phyloP scores from a whole-genome alignment of 805 yeast species.

The Blastobotrys mokoenaii region DNA sequence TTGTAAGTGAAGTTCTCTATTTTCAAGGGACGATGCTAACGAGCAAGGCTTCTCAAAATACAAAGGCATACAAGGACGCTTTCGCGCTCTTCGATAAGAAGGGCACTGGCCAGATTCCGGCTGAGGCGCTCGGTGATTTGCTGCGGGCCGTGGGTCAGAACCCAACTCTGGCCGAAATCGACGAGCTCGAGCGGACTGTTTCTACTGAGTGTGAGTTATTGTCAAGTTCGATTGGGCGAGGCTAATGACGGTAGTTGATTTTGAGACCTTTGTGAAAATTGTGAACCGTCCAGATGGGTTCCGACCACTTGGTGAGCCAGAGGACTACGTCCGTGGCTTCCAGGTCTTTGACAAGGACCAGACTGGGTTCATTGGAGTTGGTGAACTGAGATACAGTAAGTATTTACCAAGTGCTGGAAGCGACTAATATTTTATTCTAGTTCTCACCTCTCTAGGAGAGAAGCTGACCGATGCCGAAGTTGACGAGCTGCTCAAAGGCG shows the following conservation, averaged over 20 bases:
- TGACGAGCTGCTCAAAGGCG: constrained; percentile 92
- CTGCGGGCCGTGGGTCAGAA: constrained; percentile 97
- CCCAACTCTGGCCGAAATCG: constrained; percentile 87
- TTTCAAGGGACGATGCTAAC: not conserved
- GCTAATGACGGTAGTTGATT: constrained; percentile 45
- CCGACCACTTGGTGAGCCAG: constrained; percentile 80
- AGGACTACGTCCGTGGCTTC: constrained; percentile 90
- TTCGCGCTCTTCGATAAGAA: constrained; percentile 94
- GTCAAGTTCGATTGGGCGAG: not conserved
- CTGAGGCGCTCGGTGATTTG: constrained; percentile 81
- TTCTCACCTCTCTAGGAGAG: constrained; percentile 93
- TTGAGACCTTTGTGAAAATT: constrained; percentile 65
- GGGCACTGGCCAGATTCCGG: constrained; percentile 86
- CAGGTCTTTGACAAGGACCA: constrained; percentile 96
- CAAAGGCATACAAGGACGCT: constrained; percentile 70
- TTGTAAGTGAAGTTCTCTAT: not conserved
- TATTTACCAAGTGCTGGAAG: not conserved
- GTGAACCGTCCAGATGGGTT: constrained; percentile 83
- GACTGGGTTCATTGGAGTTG: constrained; percentile 94
- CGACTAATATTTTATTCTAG: constrained; percentile 10
- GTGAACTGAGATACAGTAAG: constrained; percentile 77
- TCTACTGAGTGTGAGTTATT: constrained; percentile 26
- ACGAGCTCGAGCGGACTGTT: constrained; percentile 42
- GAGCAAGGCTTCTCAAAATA: constrained; percentile 21
- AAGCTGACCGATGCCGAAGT: constrained; percentile 85